Base-by-base conservation (phyloP, 306 rosid species). In the Cicer arietinum region DNA sequence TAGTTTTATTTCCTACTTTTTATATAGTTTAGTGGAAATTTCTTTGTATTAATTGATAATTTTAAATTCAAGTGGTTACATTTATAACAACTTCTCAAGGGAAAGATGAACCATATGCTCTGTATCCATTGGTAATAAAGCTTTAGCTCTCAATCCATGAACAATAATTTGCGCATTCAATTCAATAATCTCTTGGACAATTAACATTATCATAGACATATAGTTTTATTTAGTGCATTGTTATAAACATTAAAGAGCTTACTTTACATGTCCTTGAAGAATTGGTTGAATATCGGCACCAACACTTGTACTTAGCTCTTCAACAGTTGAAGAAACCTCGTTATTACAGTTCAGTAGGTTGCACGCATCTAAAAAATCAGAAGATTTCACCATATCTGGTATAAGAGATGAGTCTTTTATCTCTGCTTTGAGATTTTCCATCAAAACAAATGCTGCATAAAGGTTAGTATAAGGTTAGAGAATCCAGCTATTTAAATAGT, bases 381-480 rank as follows among this genome's bases (percentile, higher is more conserved):
- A n/a, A n/a, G n/a, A n/a, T n/a, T n/a, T n/a, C n/a, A n/a, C n/a
- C n/a, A n/a, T n/a, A n/a, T n/a, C n/a, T n/a, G n/a, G n/a, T n/a
- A n/a, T n/a, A n/a, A n/a, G 72, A 22, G 92, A 69, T 41, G 82
- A 51, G 57, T 79, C 86, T 76, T 86, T 71, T n/a, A 87, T 45
- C 77, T 88, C 70, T 43, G 61, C 74, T 77, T 84, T 89, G 77
- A 88, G 71, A 75, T 79, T 74, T 74, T 88, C 90, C 89, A 94
- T 91, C 86, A 86, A 76, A 80, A 87, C 73, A 67, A 91, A 47
- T 39, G 83, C 94, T 91, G 87, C 78, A 79, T 44, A 67, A 52
- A 74, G 46, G 53, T 13, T 35, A 54, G 22, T 20, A 54, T 10
- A 58, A 45, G 11, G 56, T 77, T 44, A 78, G 73, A 62, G 62